Conservation (phyloP, 2,329 filamentous ascomycete genomes). For the Cordyceps cicadae region DNA sequence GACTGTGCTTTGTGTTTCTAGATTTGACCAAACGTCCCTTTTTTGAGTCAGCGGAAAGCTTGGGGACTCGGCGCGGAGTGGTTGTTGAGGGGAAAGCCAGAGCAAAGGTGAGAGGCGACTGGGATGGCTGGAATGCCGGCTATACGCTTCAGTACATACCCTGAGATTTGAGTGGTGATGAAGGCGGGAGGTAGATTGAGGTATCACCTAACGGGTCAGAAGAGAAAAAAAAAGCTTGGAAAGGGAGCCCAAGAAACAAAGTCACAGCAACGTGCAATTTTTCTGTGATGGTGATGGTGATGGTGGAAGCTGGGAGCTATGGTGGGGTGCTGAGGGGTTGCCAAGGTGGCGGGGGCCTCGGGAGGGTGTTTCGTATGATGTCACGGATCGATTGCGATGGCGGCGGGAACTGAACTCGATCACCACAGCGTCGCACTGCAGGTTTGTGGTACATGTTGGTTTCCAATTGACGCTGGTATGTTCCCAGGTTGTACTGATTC, state of each 20-base stretch:
- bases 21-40: neutral
- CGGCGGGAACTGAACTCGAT: neutral
- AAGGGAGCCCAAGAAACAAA: neutral
- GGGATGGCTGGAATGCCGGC: neutral
- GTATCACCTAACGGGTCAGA: neutral
- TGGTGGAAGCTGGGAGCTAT: neutral
- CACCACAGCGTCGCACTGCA: neutral
- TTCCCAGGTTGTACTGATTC: neutral
- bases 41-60: neutral
- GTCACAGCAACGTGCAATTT: neutral
- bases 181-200: neutral
- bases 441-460: neutral
- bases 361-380: neutral
- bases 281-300: neutral
- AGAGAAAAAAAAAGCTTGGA: neutral
- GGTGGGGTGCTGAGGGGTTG: constrained; percentile 8
- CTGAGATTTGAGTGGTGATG: neutral
- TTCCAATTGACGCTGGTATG: neutral
- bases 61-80: neutral
- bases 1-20: neutral
- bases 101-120: neutral
- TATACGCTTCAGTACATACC: neutral
- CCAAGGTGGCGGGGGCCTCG: neutral
- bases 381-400: neutral
- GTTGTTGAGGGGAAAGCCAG: neutral